Evolutionary conservation across 2,329 filamentous ascomycete genomes (phyloP).

Genomic region (Fusarium nanum): DNA sequence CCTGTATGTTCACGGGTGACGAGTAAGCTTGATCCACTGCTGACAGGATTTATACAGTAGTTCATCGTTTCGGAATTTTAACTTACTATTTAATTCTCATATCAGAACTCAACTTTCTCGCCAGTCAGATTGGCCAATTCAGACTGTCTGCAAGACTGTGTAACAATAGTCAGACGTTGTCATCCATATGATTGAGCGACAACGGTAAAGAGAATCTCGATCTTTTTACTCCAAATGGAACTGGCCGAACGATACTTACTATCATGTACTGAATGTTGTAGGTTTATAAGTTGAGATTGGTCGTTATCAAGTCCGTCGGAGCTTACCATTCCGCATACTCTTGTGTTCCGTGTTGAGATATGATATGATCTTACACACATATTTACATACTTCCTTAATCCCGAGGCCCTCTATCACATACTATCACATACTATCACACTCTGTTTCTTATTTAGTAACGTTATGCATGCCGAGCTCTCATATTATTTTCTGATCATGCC

Average conservation of each 20-base stretch:
- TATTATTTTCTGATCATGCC: neutral
- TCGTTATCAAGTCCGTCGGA: neutral
- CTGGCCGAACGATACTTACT: neutral
- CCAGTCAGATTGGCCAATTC: neutral
- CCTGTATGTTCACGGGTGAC: neutral
- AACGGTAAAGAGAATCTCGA: neutral
- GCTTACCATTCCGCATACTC: neutral
- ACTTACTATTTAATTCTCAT: neutral
- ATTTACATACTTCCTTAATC: neutral
- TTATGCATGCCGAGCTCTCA: neutral
- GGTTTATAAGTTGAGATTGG: neutral
- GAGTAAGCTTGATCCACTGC: neutral
- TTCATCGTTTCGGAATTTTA: neutral
- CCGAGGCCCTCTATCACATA: neutral
- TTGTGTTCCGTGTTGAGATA: neutral
- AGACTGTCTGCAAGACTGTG: neutral
- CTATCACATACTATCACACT: neutral
- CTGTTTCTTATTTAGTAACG: neutral
- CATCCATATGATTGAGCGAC: neutral
- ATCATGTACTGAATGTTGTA: neutral
- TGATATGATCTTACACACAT: neutral
- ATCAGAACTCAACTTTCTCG: neutral
- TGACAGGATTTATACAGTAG: neutral
- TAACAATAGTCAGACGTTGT: neutral
- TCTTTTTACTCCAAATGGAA: neutral